Percentiles rank a stretch among this genome's conserved stretches.
These are phyloP conservation scores for Nicotiana obtusifolia DNA, from an alignment of 257 asterid species.

Conservation along the genomic window DNA sequence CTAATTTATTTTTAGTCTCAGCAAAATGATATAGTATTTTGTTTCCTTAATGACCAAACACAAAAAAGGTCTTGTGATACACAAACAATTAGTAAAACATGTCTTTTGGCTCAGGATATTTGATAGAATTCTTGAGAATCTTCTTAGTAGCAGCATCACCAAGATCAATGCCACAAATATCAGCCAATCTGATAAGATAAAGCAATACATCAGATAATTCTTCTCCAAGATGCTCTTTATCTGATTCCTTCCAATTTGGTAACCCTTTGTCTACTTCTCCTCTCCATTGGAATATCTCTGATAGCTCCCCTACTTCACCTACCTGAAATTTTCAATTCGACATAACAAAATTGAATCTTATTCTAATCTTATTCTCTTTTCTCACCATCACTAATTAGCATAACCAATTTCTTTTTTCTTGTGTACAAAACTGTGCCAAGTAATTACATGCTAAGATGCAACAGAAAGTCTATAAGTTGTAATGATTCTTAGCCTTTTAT, in stretches of 20 bases:
- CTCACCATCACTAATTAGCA: background rate
- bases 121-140: slow-evolving; percentile 40
- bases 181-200: slow-evolving; percentile 50
- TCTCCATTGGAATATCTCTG: slow-evolving; percentile 63
- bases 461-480: no score
- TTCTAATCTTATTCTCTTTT: background rate
- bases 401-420: background rate
- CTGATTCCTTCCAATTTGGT: slow-evolving; percentile 54
- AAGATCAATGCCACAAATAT: slow-evolving; percentile 58
- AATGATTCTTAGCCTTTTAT: no score
- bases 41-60: background rate
- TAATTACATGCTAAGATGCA: background rate
- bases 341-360: background rate
- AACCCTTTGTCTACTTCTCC: slow-evolving; percentile 61
- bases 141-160: slow-evolving; percentile 42
- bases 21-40: background rate
- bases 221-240: slow-evolving; percentile 57
- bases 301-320: slow-evolving; percentile 57
- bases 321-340: slow-evolving; percentile 22
- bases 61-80: background rate
- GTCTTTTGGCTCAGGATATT: slow-evolving; percentile 29
- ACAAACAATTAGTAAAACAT: background rate
- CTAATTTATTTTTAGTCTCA: background rate
- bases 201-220: slow-evolving; percentile 57
- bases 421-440: background rate